Evolutionary conservation across 2,329 filamentous ascomycete genomes (phyloP), one percentile per base, ranked within the genome.

Genomic region (Calonectria fujianensis): DNA sequence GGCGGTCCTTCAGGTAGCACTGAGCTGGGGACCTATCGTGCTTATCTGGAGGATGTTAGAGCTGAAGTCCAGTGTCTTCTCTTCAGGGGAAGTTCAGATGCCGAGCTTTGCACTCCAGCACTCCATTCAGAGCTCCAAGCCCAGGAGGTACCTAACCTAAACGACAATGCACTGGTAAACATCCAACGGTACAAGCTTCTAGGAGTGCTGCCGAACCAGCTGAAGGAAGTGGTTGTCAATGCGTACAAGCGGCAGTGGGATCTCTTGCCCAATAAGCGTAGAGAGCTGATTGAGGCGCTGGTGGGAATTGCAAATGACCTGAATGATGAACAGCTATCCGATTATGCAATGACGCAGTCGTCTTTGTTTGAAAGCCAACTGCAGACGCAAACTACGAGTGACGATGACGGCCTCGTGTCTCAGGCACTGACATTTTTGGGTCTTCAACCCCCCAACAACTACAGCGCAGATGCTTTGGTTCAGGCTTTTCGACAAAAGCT

Each of bases 21-120:
- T 3, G 81, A 85, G 41, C 75, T 86, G 11, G 84, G 83, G 3
- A 88, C 86, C 1, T 85, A 85, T 71, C 86, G 89, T 39, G 87
- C 87, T 2, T 90, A 87, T 66, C 83, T 88, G 72, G 88, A 90
- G 72, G 88, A 90, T 75, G 84, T 89, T 32, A 85, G 87, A 71
- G 85, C 85, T 50, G 89, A 90, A 76, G 82, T 89, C 1, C 87
- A 90, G 78, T 88, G 79, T 67, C 83, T 85, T 67, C 87, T 84
- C 75, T 83, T 82, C 75, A 84, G 78, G 81, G 82, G 77, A 50
- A 81, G 83, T n/a, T 81, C 83, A 76, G 75, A 78, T 24, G 76
- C 77, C 4, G 84, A 85, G 70, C 82, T 84, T 59, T 84, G 84
- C 51, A 79, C 80, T 9, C 78, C 78, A 3, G 73, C 81, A n/a